Percentiles rank a stretch among this genome's conserved stretches.
Evolutionary conservation across 345 rosid genomes (phyloP).

Genomic region (Erodium maritimum): DNA sequence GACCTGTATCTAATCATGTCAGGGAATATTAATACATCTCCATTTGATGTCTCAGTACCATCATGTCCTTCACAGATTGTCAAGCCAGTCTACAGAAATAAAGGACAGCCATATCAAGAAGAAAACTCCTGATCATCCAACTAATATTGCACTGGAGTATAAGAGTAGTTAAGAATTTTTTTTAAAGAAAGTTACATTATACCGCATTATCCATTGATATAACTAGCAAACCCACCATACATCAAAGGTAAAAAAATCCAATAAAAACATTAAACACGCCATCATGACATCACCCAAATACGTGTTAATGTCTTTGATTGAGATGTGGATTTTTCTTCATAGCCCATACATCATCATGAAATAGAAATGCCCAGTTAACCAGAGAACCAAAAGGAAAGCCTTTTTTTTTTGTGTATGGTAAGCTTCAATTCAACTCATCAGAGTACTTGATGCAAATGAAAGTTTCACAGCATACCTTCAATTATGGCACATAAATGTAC

Average conservation of each 20-base stretch:
- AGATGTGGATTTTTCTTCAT: neutral
- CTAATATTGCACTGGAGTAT: neutral
- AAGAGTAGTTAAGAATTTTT: too few relatives aligned
- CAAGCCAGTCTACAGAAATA: constrained; percentile 50
- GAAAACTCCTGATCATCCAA: neutral
- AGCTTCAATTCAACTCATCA: neutral
- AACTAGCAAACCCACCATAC: too few relatives aligned
- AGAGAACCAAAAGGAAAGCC: neutral
- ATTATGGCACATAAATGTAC: neutral
- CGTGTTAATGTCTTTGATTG: neutral
- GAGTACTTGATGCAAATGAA: neutral
- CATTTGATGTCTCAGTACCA: constrained; percentile 94
- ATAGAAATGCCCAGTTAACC: too few relatives aligned
- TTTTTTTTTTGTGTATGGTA: neutral
- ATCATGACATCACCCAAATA: neutral
- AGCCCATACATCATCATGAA: neutral
- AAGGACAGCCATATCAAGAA: neutral
- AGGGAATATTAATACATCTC: constrained; percentile 92
- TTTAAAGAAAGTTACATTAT: too few relatives aligned
- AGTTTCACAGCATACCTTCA: neutral
- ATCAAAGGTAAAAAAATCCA: neutral
- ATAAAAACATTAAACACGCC: neutral
- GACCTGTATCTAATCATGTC: constrained; percentile 98
- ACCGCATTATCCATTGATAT: too few relatives aligned
- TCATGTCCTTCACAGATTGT: constrained; percentile 98